Percentiles rank a stretch among this genome's conserved stretches.
Evolutionary conservation across 345 rosid genomes (phyloP).

Genomic region (Balakata baccata): DNA sequence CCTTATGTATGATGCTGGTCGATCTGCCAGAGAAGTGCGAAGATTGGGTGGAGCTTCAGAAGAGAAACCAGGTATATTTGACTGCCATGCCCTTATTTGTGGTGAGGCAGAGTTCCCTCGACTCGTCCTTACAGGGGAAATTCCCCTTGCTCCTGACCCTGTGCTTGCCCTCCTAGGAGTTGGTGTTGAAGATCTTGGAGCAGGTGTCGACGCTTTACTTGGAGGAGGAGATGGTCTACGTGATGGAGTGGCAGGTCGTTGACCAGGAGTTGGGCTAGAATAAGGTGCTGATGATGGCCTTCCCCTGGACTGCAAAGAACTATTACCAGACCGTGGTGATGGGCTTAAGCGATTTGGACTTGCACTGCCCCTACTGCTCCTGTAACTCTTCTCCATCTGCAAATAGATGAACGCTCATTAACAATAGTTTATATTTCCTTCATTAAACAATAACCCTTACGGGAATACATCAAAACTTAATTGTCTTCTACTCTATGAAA

Average conservation of each 20-base stretch:
- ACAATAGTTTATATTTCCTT: background rate
- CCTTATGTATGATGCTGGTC: slow-evolving; percentile 89
- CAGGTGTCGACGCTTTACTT: slow-evolving; percentile 53
- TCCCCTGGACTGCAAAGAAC: slow-evolving; percentile 67
- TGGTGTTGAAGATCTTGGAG: slow-evolving; percentile 75
- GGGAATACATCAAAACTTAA: background rate
- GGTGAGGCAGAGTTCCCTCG: slow-evolving; percentile 92
- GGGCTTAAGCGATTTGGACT: slow-evolving; percentile 94
- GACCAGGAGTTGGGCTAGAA: slow-evolving; percentile 60
- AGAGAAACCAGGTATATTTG: slow-evolving; percentile 90
- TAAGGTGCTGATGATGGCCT: slow-evolving; percentile 75
- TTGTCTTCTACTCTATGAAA: slow-evolving; percentile 14
- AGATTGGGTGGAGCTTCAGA: slow-evolving; percentile 98
- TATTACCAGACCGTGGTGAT: slow-evolving; percentile 71
- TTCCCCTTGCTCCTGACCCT: slow-evolving; percentile 69
- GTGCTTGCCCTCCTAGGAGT: slow-evolving; percentile 69
- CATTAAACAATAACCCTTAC: background rate
- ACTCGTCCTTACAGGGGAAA: slow-evolving; percentile 64
- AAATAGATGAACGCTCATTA: slow-evolving; percentile 14
- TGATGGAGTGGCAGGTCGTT: slow-evolving; percentile 56
- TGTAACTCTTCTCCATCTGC: slow-evolving; percentile 90
- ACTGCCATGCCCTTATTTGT: slow-evolving; percentile 84
- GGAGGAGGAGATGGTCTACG: slow-evolving; percentile 78
- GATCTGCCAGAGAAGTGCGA: slow-evolving; percentile 88
- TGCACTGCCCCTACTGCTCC: slow-evolving; percentile 92